These are phyloP conservation scores for Russula virescens DNA, from an alignment of 768 basidiomycete species.

Conservation along the genomic window DNA sequence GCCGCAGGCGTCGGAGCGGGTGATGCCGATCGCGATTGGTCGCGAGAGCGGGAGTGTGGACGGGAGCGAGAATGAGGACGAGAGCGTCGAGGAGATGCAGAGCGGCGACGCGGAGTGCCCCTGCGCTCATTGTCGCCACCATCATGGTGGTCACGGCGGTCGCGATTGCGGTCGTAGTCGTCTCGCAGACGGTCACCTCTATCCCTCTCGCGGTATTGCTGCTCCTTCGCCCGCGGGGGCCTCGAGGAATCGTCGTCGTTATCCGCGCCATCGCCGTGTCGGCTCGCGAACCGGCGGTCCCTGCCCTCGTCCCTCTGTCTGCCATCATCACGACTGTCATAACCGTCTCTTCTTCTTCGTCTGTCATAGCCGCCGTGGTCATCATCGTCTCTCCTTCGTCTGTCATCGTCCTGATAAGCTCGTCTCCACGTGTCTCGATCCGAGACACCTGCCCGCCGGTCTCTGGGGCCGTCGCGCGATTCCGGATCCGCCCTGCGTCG, in stretches of 20 bases:
- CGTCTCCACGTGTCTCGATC: slow-evolving; percentile 6
- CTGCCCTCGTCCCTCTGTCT: slow-evolving; percentile 27
- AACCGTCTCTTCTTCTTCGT: not conserved
- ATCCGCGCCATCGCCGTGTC: slow-evolving; percentile 27
- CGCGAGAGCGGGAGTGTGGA: slow-evolving; percentile 25
- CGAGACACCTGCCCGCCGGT: not conserved
- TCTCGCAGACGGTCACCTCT: slow-evolving; percentile 36
- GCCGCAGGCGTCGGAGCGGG: slow-evolving; percentile 36
- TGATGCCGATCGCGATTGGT: slow-evolving; percentile 28
- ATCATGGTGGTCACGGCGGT: slow-evolving; percentile 30
- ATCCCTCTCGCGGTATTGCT: slow-evolving; percentile 33
- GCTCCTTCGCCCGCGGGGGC: slow-evolving; percentile 30
- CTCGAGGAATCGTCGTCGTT: slow-evolving; percentile 37
- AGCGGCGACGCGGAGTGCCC: slow-evolving; percentile 40
- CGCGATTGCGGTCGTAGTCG: slow-evolving; percentile 34
- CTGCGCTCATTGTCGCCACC: slow-evolving; percentile 30
- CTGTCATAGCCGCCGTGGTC: not conserved
- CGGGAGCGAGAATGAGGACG: slow-evolving; percentile 12
- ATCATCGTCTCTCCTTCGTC: not conserved
- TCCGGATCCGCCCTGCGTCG: slow-evolving; percentile 7
- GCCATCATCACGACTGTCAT: slow-evolving; percentile 19
- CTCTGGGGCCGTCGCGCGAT: slow-evolving; percentile 1
- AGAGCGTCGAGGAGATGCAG: slow-evolving; percentile 50
- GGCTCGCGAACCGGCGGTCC: slow-evolving; percentile 24
- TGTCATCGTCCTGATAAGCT: slow-evolving; percentile 2